Conservation (phyloP, 139 green algal genomes). For the Picochlorum sp. region DNA sequence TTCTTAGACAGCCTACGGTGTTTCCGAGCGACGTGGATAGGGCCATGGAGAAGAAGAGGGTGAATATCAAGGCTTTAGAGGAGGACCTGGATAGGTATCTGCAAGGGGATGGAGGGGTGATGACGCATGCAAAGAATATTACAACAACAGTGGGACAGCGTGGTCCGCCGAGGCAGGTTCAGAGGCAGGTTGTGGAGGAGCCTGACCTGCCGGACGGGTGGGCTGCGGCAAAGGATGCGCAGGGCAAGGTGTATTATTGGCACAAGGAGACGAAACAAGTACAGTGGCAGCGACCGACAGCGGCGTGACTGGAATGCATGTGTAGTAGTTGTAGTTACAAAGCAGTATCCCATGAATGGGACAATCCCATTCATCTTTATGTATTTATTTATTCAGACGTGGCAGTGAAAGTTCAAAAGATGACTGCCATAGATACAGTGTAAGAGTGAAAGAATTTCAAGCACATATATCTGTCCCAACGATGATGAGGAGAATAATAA, state of each 20-base stretch:
- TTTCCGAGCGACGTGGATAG: conserved; percentile 60
- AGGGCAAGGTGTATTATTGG: conserved; percentile 8
- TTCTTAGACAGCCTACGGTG: conserved; percentile 48
- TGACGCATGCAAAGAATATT: neutral
- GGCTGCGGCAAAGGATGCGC: conserved; percentile 49
- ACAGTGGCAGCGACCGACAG: conserved; percentile 58
- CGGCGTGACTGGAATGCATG: conserved; percentile 2
- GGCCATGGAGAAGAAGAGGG: conserved; percentile 37
- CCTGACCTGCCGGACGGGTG: conserved; percentile 53
- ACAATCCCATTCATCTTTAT: too few species aligned
- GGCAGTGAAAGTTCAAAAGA: too few species aligned
- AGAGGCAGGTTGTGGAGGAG: neutral
- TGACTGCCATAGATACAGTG: too few species aligned
- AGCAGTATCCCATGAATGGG: too few species aligned
- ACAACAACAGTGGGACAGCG: neutral
- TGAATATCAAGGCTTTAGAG: conserved; percentile 53
- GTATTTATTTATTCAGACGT: neutral
- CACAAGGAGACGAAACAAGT: conserved; percentile 64
- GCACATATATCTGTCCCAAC: too few species aligned
- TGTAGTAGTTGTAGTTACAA: too few species aligned
- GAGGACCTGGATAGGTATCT: conserved; percentile 51
- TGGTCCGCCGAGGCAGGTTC: neutral
- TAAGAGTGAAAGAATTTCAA: too few species aligned
- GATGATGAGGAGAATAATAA: too few species aligned
- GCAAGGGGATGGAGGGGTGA: neutral